Conservation (phyloP, 2,329 filamentous ascomycete genomes). For the Talaromyces sp. region DNA sequence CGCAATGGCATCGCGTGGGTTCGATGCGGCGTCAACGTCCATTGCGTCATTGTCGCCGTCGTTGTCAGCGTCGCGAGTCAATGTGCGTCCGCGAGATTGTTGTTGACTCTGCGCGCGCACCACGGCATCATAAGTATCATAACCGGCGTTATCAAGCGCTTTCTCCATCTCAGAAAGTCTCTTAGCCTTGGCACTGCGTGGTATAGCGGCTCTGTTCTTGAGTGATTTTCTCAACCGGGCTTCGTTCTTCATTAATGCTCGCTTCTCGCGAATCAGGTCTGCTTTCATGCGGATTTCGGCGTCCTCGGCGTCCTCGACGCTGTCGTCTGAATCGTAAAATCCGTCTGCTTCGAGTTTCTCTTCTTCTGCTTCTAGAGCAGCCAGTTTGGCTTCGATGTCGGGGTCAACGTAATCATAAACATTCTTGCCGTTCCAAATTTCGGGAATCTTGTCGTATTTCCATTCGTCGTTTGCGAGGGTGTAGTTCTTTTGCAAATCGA, state of each 20-base stretch:
- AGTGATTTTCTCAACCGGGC: slow-evolving; percentile 91
- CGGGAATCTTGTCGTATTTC: slow-evolving; percentile 94
- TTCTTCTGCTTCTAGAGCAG: slow-evolving; percentile 89
- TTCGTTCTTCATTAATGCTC: slow-evolving; percentile 85
- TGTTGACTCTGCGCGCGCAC: slow-evolving; percentile 59
- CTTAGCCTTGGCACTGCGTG: slow-evolving; percentile 73
- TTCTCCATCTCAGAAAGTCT: slow-evolving; percentile 81
- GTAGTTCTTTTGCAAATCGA: slow-evolving; percentile 86
- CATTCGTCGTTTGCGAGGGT: slow-evolving; percentile 81
- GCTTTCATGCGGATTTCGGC: slow-evolving; percentile 87
- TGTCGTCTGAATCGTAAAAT: slow-evolving; percentile 81
- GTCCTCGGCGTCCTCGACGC: slow-evolving; percentile 82
- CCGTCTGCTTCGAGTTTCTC: slow-evolving; percentile 86
- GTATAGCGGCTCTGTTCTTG: slow-evolving; percentile 95
- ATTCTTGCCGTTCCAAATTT: slow-evolving; percentile 92
- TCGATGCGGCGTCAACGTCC: slow-evolving; percentile 43
- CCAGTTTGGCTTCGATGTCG: slow-evolving; percentile 89
- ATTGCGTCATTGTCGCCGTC: slow-evolving; percentile 68
- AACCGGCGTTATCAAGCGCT: slow-evolving; percentile 76
- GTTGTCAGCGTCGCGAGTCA: slow-evolving; percentile 58
- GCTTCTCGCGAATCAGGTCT: slow-evolving; percentile 92
- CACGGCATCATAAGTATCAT: slow-evolving; percentile 68
- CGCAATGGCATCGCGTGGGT: slow-evolving; percentile 47
- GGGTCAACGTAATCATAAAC: slow-evolving; percentile 96
- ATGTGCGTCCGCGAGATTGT: slow-evolving; percentile 64